Percentiles rank a stretch among this genome's conserved stretches.
These are phyloP conservation scores for Glonium stellatum DNA, from an alignment of 495 filamentous ascomycete species.

Conservation along the genomic window DNA sequence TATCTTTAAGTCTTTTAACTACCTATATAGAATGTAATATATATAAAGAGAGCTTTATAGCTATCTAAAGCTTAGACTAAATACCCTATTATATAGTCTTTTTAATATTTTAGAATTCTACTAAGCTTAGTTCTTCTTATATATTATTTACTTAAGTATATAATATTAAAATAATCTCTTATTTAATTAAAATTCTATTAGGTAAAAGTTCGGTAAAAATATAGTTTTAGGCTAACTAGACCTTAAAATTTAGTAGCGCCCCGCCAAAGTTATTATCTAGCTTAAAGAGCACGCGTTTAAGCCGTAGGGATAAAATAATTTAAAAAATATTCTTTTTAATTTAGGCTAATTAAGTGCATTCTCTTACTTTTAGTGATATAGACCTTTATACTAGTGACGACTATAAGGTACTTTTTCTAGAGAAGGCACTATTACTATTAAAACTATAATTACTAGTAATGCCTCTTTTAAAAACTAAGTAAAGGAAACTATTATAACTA, in stretches of 20 bases:
- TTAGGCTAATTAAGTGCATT: neutral
- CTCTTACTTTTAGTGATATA: neutral
- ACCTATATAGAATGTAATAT: neutral
- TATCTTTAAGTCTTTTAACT: neutral
- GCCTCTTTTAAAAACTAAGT: neutral
- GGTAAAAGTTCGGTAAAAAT: neutral
- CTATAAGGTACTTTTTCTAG: neutral
- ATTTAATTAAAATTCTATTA: neutral
- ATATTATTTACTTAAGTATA: neutral
- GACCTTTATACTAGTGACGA: slow-evolving; percentile 2
- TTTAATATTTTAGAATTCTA: slow-evolving; percentile 1
- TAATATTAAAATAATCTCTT: neutral
- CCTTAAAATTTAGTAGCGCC: neutral
- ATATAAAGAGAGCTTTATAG: too few relatives aligned
- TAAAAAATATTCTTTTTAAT: neutral
- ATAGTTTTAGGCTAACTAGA: neutral
- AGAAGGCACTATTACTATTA: neutral
- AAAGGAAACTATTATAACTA: neutral
- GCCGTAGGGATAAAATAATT: neutral
- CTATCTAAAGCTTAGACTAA: too few relatives aligned
- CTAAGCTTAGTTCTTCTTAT: neutral
- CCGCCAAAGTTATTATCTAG: neutral
- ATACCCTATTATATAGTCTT: neutral
- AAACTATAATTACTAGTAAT: slow-evolving; percentile 4
- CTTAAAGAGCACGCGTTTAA: neutral